Conservation (phyloP, 106 monocot genomes). For the Agapanthus africanus region DNA sequence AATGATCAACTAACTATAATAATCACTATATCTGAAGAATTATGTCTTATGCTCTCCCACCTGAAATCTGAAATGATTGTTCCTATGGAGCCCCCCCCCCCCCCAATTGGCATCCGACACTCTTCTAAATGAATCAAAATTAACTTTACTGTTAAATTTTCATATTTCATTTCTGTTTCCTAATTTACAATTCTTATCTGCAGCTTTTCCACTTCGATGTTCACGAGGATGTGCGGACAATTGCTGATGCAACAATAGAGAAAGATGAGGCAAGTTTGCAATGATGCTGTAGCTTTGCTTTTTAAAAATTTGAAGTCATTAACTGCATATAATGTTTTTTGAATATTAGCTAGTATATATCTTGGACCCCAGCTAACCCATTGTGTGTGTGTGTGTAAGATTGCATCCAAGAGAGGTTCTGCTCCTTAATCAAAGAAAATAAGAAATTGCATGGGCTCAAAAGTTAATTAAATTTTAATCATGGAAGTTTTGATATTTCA, state of each 20-base stretch:
- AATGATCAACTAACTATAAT: background rate
- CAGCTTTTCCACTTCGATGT: slow-evolving; percentile 99
- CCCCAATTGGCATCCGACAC: background rate
- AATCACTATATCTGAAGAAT: background rate
- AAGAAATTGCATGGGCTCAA: too few relatives aligned
- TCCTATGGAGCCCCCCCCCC: background rate
- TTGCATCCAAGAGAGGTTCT: too few relatives aligned
- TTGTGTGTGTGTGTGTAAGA: too few relatives aligned
- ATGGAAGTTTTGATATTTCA: too few relatives aligned
- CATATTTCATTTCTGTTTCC: background rate
- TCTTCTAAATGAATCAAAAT: background rate
- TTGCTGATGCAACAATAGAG: slow-evolving; percentile 96
- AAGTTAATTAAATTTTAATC: too few relatives aligned
- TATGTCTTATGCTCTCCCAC: background rate
- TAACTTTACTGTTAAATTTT: background rate
- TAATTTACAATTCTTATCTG: slow-evolving; percentile 2
- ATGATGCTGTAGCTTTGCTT: background rate
- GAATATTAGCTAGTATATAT: too few relatives aligned
- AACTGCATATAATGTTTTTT: too few relatives aligned
- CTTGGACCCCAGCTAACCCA: too few relatives aligned
- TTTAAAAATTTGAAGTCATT: background rate
- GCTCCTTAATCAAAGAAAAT: too few relatives aligned
- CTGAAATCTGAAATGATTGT: background rate
- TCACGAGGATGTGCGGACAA: slow-evolving; percentile 97
- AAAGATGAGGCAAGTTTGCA: slow-evolving; percentile 78